These are phyloP conservation scores for Chaetomium fimeti DNA, from an alignment of 495 filamentous ascomycete species.

Conservation along the genomic window DNA sequence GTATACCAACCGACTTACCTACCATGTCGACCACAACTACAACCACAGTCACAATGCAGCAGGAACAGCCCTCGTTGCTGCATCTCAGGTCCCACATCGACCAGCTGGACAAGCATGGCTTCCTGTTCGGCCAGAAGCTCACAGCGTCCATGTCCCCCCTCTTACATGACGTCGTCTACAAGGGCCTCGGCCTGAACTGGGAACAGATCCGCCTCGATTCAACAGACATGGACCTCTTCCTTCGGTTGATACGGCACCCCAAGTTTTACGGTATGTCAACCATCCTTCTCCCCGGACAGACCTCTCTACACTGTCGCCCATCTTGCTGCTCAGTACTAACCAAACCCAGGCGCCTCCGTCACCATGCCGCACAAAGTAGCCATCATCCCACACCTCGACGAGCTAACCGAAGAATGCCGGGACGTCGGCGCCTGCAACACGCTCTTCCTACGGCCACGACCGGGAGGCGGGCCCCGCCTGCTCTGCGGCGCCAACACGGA, in stretches of 20 bases:
- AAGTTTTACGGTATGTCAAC: conserved; percentile 35
- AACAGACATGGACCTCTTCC: conserved; percentile 45
- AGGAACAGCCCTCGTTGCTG: conserved; percentile 3
- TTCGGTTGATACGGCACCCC: conserved; percentile 36
- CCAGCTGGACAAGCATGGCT: conserved; percentile 49
- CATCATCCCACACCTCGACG: conserved; percentile 66
- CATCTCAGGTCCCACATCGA: conserved; percentile 25
- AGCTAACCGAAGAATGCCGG: conserved; percentile 63
- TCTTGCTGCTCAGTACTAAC: background rate
- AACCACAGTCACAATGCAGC: conserved; percentile 2
- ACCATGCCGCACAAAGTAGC: conserved; percentile 76
- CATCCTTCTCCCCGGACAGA: too few relatives aligned
- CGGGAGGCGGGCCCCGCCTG: conserved; percentile 40
- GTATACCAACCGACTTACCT: background rate
- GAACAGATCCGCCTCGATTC: conserved; percentile 58
- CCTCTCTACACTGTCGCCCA: too few relatives aligned
- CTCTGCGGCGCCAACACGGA: conserved; percentile 75
- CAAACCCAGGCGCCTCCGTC: conserved; percentile 57
- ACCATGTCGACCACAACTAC: background rate
- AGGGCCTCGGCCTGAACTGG: conserved; percentile 58
- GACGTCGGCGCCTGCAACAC: conserved; percentile 74
- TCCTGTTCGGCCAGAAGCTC: conserved; percentile 55
- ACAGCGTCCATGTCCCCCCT: conserved; percentile 69
- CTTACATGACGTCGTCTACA: conserved; percentile 65
- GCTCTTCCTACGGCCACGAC: conserved; percentile 57